Conservation (phyloP, 2,329 filamentous ascomycete species). For the Elsinoe necatrix region DNA sequence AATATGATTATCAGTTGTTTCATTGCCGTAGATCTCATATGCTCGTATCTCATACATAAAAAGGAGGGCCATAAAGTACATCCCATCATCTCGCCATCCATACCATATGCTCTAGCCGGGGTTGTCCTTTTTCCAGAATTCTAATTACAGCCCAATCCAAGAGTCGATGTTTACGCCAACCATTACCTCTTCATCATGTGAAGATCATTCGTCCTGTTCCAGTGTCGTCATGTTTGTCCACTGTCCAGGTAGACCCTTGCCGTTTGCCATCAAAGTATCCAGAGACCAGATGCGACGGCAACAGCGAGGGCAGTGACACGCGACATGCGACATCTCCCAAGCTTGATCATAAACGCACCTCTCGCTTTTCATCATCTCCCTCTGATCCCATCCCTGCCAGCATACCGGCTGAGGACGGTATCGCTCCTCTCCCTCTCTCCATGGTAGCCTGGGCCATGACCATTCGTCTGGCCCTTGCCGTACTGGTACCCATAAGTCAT, state of each 20-base stretch:
- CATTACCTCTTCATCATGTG: too few relatives aligned
- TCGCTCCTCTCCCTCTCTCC: conserved; percentile 16
- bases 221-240: too few relatives aligned
- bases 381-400: background rate
- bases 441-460: background rate
- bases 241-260: too few relatives aligned
- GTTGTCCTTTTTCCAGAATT: background rate
- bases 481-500: conserved; percentile 6
- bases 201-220: too few relatives aligned
- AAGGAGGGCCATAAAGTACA: background rate
- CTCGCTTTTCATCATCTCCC: background rate
- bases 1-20: background rate
- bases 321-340: too few relatives aligned
- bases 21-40: conserved; percentile 14
- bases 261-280: too few relatives aligned
- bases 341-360: background rate
- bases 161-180: background rate
- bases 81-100: background rate
- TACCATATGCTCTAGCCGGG: background rate
- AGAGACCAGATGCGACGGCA: background rate
- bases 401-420: conserved; percentile 14
- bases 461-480: background rate
- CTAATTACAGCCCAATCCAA: background rate
- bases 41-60: conserved; percentile 15
- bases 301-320: background rate